phyloP scores from a whole-genome alignment of 2,329 filamentous ascomycete species.

The Sporothrix pseudoabietina region DNA sequence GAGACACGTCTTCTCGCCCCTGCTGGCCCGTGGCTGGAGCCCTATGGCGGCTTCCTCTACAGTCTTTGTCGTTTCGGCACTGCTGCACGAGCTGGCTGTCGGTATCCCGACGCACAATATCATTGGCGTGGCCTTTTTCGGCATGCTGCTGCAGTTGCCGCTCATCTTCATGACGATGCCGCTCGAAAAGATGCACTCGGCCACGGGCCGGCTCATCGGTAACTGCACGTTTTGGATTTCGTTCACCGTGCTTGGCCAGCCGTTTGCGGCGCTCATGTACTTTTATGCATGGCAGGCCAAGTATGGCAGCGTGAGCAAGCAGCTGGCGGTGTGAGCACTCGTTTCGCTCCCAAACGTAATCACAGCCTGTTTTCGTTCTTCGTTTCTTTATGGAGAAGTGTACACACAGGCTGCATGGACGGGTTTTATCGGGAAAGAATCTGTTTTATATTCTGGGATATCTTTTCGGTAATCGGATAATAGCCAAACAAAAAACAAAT shows the following conservation, averaged over 20 bases:
- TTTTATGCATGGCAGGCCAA: constrained; percentile 99
- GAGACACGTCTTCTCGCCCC: constrained; percentile 85
- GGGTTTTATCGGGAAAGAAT: background rate
- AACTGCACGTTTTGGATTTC: constrained; percentile 97
- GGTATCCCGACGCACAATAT: constrained; percentile 94
- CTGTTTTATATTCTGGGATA: background rate
- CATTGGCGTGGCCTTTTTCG: constrained; percentile 86
- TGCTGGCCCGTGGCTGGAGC: constrained; percentile 81
- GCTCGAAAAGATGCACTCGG: constrained; percentile 75
- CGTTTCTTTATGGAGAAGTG: background rate
- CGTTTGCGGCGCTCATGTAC: constrained; percentile 86
- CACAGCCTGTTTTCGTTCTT: background rate
- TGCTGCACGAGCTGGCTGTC: constrained; percentile 89
- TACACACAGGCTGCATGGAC: background rate
- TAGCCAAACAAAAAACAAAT: no score
- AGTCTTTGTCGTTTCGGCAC: constrained; percentile 85
- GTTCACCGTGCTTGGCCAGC: constrained; percentile 94
- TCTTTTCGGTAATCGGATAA: no score
- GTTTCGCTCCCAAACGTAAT: background rate
- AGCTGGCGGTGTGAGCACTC: background rate
- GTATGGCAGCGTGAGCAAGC: constrained; percentile 76
- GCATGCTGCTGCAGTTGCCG: constrained; percentile 92
- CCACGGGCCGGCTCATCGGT: constrained; percentile 76
- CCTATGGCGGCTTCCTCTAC: constrained; percentile 69
- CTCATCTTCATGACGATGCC: constrained; percentile 80